Evolutionary conservation across 352 stramenopile species (phyloP), one percentile per base, ranked within the genome.

Genomic region (Pythium brassicae): DNA sequence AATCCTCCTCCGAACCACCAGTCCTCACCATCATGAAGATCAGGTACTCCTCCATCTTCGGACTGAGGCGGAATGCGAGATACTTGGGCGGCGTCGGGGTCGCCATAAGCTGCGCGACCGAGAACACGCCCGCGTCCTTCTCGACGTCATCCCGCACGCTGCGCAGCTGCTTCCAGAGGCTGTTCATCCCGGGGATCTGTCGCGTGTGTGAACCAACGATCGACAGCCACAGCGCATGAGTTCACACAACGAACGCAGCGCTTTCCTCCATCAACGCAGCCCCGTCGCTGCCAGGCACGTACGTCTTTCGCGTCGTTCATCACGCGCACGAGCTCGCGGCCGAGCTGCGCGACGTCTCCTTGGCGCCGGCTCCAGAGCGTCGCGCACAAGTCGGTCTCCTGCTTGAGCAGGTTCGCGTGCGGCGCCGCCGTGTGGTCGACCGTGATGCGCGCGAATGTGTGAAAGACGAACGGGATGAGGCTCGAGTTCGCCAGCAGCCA

Each of bases 11-110:
- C n/a, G n/a, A 29, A 25, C 2, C 22, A 40, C 26, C 6, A 46
- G 9, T n/a, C 27, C 69, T 56, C 54, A 86, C 78, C 82, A 92
- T 92, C 76, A 94, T 90, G 65, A 94, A 94, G 11, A 92, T 65
- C 9, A 94, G 57, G 27, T 90, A 76, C 51, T 94, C 84, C 55
- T 94, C 82, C 82, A 94, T 92, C 60, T 89, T 94, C 10, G 83
- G 81, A 20, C 83, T 88, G 50, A 94, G 68, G 9, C 84, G 80
- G 25, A 87, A 91, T 9, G 83, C 82, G 14, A 94, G 66, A 51
- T 88, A 92, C 56, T 80, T 90, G 1, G 79, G 68, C 53, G 82
- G 84, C 5, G 84, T 92, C 23, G 77, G 73, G 49, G 72, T 78
- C 17, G 73, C 60, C 83, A 92, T 92, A n/a, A 92, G 66, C 29